Evolutionary conservation across 805 yeast species (phyloP), one percentile per base, ranked within the genome.

Genomic region (Metschnikowia similis): DNA sequence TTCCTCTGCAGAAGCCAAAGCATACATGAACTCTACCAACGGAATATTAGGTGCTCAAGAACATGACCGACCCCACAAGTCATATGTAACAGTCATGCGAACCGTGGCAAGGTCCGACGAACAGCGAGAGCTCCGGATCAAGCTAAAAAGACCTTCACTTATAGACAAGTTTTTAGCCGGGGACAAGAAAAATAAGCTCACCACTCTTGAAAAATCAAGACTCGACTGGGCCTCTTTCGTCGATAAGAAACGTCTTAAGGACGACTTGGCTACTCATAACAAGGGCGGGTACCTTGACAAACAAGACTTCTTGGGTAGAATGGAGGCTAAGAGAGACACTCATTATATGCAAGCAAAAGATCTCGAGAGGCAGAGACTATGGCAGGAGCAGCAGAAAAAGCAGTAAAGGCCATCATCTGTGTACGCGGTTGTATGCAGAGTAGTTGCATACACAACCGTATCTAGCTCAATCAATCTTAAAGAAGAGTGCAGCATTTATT

Each of bases 161-260:
- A 70, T 90, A 7, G 91, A 87, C 63, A 88, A 85, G 49, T 90
- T 90, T 35, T 78, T 89, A 41, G 72, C 81, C 40, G 69, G 71
- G 13, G 81, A 85, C 55, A 83, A 86, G 57, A 82, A 88, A 31
- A 67, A 57, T 57, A 92, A 89, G 64, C 74, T 94, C 53, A 87
- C 96, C 26, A 94, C 99, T 0, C 72, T 94, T 55, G 98, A 94
- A 64, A 94, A 94, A 67, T 87, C 96, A 1, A 75, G 96, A 54
- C 74, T 94, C 45, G 99, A 94, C 67, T 94, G 98, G 96, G 95
- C 96, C 0, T 82, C 87, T 42, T 90, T 87, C 69, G 97, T 94
- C 30, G 97, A 92, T 67, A 79, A 86, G 56, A 83, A 84, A 55
- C 90, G 90, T 49, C 84, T 94, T 42, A 76, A 80, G 47, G 97